Base-by-base conservation (phyloP, 1,284 basidiomycete genomes). In the Takashimella tepidaria region DNA sequence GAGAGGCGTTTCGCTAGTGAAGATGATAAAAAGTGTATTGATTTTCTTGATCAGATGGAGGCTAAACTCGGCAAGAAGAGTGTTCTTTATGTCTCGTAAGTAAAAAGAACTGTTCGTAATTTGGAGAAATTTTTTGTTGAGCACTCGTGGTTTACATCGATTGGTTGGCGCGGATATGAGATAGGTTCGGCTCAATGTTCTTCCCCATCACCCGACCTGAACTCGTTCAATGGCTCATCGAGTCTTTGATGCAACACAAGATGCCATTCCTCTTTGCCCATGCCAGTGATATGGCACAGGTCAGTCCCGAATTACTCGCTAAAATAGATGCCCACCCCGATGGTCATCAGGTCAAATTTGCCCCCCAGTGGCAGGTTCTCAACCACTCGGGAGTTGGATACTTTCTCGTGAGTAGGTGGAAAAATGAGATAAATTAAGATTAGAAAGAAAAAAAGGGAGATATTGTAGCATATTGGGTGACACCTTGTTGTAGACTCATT, bases 231-330 rank as follows among this genome's bases (percentile, higher is more conserved):
- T 60, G 54, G 24, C 51, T 66, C 19, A 45, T 66, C 40, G 47
- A 60, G n/a, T 55, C 63, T 23, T 51, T 66, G 2, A 31, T 51
- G 11, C 57, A 57, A 19, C 20, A 43, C 41, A 45, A 48, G 2
- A 22, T 56, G 42, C 64, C 64, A 1, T 60, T 63, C 54, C 21
- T 66, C n/a, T 66, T 62, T 45, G 62, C 62, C n/a, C 50, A 63
- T 42, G 61, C 63, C 5, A 58, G 60, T 1, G 50, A 42, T 12
- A n/a, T 62, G 3, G 52, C 50, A 8, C 40, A 21, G 2, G 13
- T 59, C 3, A 52, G 56, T 22, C 21, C 42, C 3, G 58, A 54
- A 2, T 23, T 62, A n/a, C 24, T 57, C 5, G 51, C 56, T 11
- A 49, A 48, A 41, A 41, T 66, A 37, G 45, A 59, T 11, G 56